Evolutionary conservation across 2,329 filamentous ascomycete genomes (phyloP).

Genomic region (Aspergillus thermomutatus): DNA sequence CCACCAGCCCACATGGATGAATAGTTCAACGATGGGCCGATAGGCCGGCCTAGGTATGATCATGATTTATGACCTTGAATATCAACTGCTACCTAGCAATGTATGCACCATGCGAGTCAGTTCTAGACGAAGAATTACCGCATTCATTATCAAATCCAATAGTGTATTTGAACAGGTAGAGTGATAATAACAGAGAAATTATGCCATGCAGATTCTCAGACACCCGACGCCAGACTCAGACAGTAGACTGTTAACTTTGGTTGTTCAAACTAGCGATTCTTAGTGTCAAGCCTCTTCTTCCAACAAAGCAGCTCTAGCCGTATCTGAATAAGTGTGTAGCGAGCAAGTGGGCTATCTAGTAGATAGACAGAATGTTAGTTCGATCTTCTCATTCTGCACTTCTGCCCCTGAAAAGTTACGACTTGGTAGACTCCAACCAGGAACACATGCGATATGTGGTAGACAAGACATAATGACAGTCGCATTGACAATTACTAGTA

Average conservation of each 20-base stretch:
- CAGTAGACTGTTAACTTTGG: not conserved
- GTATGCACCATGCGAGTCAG: not conserved
- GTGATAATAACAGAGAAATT: not conserved
- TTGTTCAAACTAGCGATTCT: not conserved
- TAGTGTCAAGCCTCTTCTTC: not conserved
- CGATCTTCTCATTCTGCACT: no score
- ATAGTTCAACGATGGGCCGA: not conserved
- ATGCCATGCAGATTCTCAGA: slow-evolving; percentile 10
- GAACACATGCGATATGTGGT: not conserved
- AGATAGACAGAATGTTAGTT: no score
- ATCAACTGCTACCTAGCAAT: not conserved
- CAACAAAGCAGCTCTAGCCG: not conserved
- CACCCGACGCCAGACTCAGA: slow-evolving; percentile 9
- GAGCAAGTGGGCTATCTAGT: not conserved
- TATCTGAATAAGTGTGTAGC: not conserved
- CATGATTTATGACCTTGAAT: no score
- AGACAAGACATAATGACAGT: no score
- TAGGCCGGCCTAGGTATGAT: no score
- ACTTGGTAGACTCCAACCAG: not conserved
- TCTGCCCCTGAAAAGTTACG: not conserved
- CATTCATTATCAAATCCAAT: no score
- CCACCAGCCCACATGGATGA: not conserved
- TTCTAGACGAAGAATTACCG: not conserved
- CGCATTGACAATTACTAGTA: no score
- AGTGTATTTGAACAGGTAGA: not conserved